Evolutionary conservation across 2,329 filamentous ascomycete species (phyloP), one percentile per base, ranked within the genome.

Genomic region (Cryphonectria nitschkei): DNA sequence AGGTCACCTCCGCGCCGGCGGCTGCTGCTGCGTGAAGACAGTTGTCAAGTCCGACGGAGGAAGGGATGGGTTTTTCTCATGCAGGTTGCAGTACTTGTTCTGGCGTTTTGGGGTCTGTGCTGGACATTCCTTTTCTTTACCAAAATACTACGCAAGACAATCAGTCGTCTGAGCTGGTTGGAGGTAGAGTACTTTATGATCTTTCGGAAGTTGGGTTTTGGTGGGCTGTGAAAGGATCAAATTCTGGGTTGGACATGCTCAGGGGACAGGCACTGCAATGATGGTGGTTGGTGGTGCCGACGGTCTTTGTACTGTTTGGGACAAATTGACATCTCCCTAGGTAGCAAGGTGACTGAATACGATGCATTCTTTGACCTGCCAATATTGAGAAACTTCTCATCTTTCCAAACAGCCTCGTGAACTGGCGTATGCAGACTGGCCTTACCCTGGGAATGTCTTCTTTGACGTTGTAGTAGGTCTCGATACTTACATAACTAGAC

Each of bases 1-100:
- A 85, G 70, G 80, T 83, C 34, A 73, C 79, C 56, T 71, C 76
- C 26, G 74, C 78, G 41, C 74, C 75, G n/a, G 71, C 77, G 0
- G 74, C 78, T 13, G 68, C 72, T 46, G 68, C 72, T 39, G 72
- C 72, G 16, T 73, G 64, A 50, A 50, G 34, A 37, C 1, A 7
- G 26, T 16, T 22, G 1, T 22, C 11, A 7, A 58, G 54, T 58
- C 19, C 46, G 22, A 50, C 46, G 46, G 37, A 39, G 46, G 29
- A 22, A 56, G 26, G 54, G 29, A 58, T 19, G 14, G 54, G 6
- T 4, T 4, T 58, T 58, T 34, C 9, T 32, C 7, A 43, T 50
- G 22, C 43, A 67, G 50, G 65, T 16, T 68, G 69, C 66, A 68
- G 46, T 39, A 46, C 50, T 54, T 32, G 32, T 32, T 60, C 52